Base-by-base conservation (phyloP, 2,329 filamentous ascomycete species). In the Talaromyces sp. region DNA sequence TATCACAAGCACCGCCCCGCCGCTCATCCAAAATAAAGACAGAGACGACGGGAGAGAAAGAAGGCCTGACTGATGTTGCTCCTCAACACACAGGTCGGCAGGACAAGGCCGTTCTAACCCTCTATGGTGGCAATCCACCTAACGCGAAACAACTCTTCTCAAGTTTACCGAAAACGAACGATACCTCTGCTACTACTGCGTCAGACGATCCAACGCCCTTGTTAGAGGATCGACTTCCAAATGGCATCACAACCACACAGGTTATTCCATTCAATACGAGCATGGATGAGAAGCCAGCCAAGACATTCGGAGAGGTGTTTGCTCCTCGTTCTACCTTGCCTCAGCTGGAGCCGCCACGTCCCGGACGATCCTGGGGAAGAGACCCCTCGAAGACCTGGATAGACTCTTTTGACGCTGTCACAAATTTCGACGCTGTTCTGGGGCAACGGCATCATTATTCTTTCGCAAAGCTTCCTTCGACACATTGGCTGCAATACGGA, bases 141-240 rank as follows among this genome's bases (percentile, higher is more conserved):
- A 87, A 87, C 53, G 84, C 90, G 40, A 89, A 87, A 67, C 90
- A 94, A 63, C 80, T 97, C 4, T 97, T 95, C 73, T 96, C 94
- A 4, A 96, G 93, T 74, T 80, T 96, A 56, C 90, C 89, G 66
- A 81, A 84, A 60, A 73, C 75, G 1, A 67, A 72, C 52, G 71
- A 71, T 42, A 67, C 73, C 10, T 27, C 40, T 16, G 30, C 69
- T 73, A 6, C 69, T 78, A 30, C 40, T n/a, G 75, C 78, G 34
- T 69, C 75, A 12, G 73, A 76, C 8, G 65, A 70, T 6, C 66
- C 57, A 12, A 18, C 3, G 68, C 58, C 69, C 10, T 76, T 92
- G 9, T 82, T 85, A 57, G 89, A 91, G 69, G 81, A 83, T 42
- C 83, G 80, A 23, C 78, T 97, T 30, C 93, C 93, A 0, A 88